These are phyloP conservation scores for Lagenidium sp. DNA, from an alignment of 352 stramenopile genomes.

Conservation along the genomic window DNA sequence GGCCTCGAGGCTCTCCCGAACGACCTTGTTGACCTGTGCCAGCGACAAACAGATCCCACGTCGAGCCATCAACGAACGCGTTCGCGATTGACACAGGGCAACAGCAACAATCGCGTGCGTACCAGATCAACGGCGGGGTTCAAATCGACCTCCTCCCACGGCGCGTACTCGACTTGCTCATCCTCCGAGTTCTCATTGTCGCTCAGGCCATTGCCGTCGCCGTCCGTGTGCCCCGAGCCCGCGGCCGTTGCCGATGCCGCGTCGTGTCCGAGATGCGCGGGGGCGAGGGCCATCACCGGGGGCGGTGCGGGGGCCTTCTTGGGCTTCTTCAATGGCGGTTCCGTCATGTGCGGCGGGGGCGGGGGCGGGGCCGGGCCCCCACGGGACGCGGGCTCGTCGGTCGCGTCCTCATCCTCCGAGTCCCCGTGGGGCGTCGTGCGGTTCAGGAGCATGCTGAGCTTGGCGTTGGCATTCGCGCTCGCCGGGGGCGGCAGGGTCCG, in stretches of 20 bases:
- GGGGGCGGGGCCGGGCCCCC: neutral
- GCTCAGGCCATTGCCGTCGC: slow-evolving; percentile 33
- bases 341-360: too few relatives aligned
- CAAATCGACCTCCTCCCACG: slow-evolving; percentile 75
- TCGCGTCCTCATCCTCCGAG: slow-evolving; percentile 16
- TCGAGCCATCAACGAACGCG: slow-evolving; percentile 3
- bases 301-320: neutral
- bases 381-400: neutral
- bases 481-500: neutral
- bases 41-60: neutral
- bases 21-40: slow-evolving; percentile 38
- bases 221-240: slow-evolving; percentile 22
- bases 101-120: too few relatives aligned
- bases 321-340: too few relatives aligned
- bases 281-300: neutral
- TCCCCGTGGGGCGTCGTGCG: slow-evolving; percentile 11
- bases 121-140: slow-evolving; percentile 77
- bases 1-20: slow-evolving; percentile 62
- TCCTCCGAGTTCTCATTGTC: slow-evolving; percentile 82
- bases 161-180: slow-evolving; percentile 61
- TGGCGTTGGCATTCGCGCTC: slow-evolving; percentile 16
- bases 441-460: slow-evolving; percentile 31
- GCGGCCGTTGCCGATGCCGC: slow-evolving; percentile 2
- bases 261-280: too few relatives aligned
- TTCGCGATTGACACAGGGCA: too few relatives aligned